Base-by-base conservation (phyloP, 2,329 filamentous ascomycete genomes). In the Bipolaris cookei region DNA sequence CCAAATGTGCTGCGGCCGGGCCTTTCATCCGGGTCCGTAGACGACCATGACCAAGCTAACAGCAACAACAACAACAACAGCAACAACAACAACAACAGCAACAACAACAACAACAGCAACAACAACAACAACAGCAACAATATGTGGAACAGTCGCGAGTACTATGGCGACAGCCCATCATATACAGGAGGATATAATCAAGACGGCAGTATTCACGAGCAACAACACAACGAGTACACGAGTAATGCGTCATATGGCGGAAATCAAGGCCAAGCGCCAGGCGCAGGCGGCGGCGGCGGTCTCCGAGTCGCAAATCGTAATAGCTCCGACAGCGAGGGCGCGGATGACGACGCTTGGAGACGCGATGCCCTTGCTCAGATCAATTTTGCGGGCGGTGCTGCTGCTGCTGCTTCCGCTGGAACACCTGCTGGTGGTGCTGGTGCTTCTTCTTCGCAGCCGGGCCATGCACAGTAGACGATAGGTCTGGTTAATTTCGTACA, bases 281-380 rank as follows among this genome's bases (percentile, higher is more conserved):
- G 45, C 21, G 54, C 21, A 37, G 44, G 35, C 6, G 50, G 55
- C 6, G 64, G 69, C 28, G 78, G 78, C 18, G 76, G 78, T 1
- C 62, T 81, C 45, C 57, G 78, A 46, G 73, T 82, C 4, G 78
- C 79, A 38, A 81, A 81, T 58, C 66, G 74, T 2, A 72, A 68
- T 46, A 64, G 61, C 3, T 66, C 60, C 39, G 59, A 74, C 59
- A 64, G 64, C 54, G 58, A 68, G 10, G 46, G 54, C 5, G 44
- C 47, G 14, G 56, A 56, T 20, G 54, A 56, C n/a, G 54, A 62
- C 6, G 51, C 49, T 28, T 65, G 61, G 61, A 57, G 43, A n/a
- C 51, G 56, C 8, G 61, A 63, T 44, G 54, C 58, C n/a, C 51
- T 64, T 39, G 61, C 61, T n/a, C 56, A 58, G 18, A 61, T 65